phyloP scores from a whole-genome alignment of 2,329 filamentous ascomycete species.

The Macroventuria anomochaeta region DNA sequence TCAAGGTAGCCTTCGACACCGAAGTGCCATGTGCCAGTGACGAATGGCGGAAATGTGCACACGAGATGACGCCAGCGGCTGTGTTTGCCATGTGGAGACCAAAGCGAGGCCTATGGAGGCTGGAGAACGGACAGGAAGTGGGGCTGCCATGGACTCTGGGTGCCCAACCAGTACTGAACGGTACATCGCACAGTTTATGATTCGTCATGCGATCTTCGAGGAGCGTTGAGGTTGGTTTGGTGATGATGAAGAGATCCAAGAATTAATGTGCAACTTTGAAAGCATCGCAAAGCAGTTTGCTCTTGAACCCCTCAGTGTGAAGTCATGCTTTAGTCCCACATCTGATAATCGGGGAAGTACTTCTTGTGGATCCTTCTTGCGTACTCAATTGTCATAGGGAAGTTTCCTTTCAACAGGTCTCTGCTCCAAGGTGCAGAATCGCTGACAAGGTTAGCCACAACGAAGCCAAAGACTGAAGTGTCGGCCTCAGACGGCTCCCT shows the following conservation, averaged over 20 bases:
- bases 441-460: conserved; percentile 60
- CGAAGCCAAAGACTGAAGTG: conserved; percentile 63
- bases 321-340: conserved; percentile 33
- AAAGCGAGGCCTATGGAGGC: conserved; percentile 25
- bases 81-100: conserved; percentile 47
- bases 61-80: conserved; percentile 42
- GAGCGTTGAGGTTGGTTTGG: not conserved
- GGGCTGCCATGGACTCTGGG: conserved; percentile 35
- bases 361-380: conserved; percentile 61
- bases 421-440: conserved; percentile 59
- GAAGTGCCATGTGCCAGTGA: conserved; percentile 32
- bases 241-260: not conserved
- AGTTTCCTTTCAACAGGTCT: conserved; percentile 53
- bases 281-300: not conserved
- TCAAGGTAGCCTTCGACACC: conserved; percentile 42
- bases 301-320: not conserved
- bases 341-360: conserved; percentile 66
- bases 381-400: conserved; percentile 62
- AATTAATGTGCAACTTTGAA: not conserved
- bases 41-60: conserved; percentile 42
- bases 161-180: not conserved
- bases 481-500: conserved; percentile 64
- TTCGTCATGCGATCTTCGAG: not conserved
- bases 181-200: not conserved
- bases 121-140: conserved; percentile 20